A percentile compares a stretch with the other conserved stretches of the same genome.
phyloP scores from a whole-genome alignment of 352 stramenopile genomes.

The Phytopythium mirpurense region DNA sequence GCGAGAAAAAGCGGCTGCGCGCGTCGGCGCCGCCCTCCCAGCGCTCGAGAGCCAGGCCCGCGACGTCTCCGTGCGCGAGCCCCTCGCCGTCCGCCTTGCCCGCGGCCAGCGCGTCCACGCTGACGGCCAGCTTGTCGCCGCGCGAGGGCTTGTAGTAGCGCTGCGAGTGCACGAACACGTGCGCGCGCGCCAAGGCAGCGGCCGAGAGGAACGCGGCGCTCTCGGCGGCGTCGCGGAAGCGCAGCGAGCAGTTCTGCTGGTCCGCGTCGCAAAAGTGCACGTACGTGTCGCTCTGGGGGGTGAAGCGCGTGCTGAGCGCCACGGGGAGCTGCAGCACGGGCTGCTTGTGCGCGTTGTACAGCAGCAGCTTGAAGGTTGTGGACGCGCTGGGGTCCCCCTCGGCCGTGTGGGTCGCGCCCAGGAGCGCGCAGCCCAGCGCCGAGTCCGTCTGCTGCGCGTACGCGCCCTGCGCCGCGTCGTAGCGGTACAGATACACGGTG shows the following conservation, averaged over 20 bases:
- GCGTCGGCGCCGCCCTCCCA: constrained; percentile 33
- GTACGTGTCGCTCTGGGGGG: constrained; percentile 69
- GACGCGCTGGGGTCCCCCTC: neutral
- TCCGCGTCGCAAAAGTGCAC: constrained; percentile 56
- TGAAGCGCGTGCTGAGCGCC: constrained; percentile 31
- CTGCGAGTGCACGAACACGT: constrained; percentile 27
- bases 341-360: constrained; percentile 70
- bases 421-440: constrained; percentile 55
- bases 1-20: constrained; percentile 34
- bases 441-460: constrained; percentile 60
- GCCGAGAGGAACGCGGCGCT: constrained; percentile 40
- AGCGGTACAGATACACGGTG: constrained; percentile 68
- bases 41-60: constrained; percentile 40
- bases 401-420: constrained; percentile 9
- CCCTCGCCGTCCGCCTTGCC: constrained; percentile 36
- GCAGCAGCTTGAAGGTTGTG: constrained; percentile 44
- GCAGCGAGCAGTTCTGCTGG: constrained; percentile 68
- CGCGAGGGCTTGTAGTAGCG: constrained; percentile 13
- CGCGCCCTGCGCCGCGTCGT: constrained; percentile 36
- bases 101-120: constrained; percentile 44
- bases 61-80: constrained; percentile 38
- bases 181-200: constrained; percentile 47
- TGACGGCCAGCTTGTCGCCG: constrained; percentile 11
- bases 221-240: constrained; percentile 48
- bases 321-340: constrained; percentile 47